phyloP scores from a whole-genome alignment of 805 yeast genomes.

The Starmerella tilneyi region DNA sequence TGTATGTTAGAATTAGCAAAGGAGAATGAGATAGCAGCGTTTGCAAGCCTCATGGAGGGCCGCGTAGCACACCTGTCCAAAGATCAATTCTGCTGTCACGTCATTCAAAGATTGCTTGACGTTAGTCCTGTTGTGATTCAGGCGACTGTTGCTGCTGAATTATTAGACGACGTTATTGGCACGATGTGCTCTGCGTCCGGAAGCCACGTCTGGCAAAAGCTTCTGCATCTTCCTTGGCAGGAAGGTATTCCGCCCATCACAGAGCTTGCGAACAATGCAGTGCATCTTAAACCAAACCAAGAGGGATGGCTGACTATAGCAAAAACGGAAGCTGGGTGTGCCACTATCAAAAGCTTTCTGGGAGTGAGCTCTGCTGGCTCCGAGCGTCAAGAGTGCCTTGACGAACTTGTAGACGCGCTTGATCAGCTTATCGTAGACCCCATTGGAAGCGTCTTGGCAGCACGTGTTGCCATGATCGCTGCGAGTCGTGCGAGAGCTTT shows the following conservation, averaged over 20 bases:
- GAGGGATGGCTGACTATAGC: slow-evolving; percentile 20
- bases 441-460: slow-evolving; percentile 7
- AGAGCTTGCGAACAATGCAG: slow-evolving; percentile 19
- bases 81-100: slow-evolving; percentile 37
- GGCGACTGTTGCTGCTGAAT: slow-evolving; percentile 32
- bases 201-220: slow-evolving; percentile 39
- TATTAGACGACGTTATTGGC: slow-evolving; percentile 28
- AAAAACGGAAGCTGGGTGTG: slow-evolving; percentile 18
- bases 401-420: slow-evolving; percentile 12
- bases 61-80: slow-evolving; percentile 29
- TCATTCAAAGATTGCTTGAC: slow-evolving; percentile 35
- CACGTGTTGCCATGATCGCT: slow-evolving; percentile 15
- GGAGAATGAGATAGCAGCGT: slow-evolving; percentile 29
- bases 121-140: slow-evolving; percentile 28
- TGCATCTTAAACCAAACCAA: slow-evolving; percentile 6
- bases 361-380: slow-evolving; percentile 5
- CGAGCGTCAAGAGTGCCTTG: slow-evolving; percentile 17
- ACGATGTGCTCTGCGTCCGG: slow-evolving; percentile 35
- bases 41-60: slow-evolving; percentile 28
- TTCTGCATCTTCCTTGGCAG: slow-evolving; percentile 33
- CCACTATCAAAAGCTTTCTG: slow-evolving; percentile 18
- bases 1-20: slow-evolving; percentile 30
- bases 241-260: slow-evolving; percentile 18
- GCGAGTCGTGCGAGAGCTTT: slow-evolving; percentile 19
- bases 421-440: slow-evolving; percentile 11